These are phyloP conservation scores for Rhodotorula sp. DNA, from an alignment of 1,284 basidiomycete species.

Conservation along the genomic window DNA sequence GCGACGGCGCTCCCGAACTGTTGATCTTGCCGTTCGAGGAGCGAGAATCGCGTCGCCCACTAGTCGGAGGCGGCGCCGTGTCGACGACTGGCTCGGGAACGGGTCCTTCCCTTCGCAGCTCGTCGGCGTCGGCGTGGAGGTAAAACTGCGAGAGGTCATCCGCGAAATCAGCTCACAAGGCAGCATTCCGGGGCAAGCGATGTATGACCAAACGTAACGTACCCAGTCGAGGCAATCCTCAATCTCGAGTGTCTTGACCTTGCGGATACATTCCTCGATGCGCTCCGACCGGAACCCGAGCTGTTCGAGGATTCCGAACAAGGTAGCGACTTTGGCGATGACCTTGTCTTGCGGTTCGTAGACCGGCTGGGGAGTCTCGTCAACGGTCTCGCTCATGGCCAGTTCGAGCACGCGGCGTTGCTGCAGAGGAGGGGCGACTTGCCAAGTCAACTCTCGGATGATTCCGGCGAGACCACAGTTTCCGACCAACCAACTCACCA, in stretches of 20 bases:
- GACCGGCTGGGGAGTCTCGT: conserved; percentile 28
- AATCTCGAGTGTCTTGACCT: conserved; percentile 65
- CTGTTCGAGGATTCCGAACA: conserved; percentile 76
- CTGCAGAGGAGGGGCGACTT: conserved; percentile 18
- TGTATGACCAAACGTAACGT: conserved; percentile 53
- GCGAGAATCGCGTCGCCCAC: not conserved
- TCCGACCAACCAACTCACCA: not conserved
- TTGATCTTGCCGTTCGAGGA: not conserved
- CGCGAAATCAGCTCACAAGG: not conserved
- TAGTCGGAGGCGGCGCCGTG: conserved; percentile 4
- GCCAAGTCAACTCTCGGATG: not conserved
- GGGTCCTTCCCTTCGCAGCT: conserved; percentile 51
- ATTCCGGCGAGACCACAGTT: not conserved
- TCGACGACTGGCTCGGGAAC: conserved; percentile 3
- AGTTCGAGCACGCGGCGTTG: conserved; percentile 42
- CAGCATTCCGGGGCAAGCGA: not conserved
- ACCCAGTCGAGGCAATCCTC: conserved; percentile 95
- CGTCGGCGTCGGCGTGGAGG: conserved; percentile 65
- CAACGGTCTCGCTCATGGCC: conserved; percentile 27
- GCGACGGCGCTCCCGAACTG: not conserved
- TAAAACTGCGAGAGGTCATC: conserved; percentile 58
- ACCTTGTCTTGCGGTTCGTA: conserved; percentile 65
- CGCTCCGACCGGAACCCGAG: conserved; percentile 74
- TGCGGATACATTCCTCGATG: conserved; percentile 66
- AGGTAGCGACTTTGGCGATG: conserved; percentile 68